Evolutionary conservation across 1,284 basidiomycete genomes (phyloP).

Genomic region (Ganoderma meredithae): DNA sequence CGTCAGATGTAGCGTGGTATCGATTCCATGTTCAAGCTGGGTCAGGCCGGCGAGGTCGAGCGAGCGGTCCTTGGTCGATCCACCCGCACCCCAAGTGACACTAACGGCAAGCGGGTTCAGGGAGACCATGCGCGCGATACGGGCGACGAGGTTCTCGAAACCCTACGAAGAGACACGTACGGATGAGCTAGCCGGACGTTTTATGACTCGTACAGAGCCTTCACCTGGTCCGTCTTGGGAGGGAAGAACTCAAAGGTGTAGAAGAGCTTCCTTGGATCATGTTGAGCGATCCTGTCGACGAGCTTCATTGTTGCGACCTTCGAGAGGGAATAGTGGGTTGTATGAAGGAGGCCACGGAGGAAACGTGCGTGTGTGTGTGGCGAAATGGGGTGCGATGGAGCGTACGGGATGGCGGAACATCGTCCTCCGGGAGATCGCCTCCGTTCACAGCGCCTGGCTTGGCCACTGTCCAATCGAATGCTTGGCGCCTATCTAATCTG

Average conservation of each 20-base stretch:
- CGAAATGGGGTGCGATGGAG: conserved; percentile 6
- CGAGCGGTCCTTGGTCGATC: conserved; percentile 88
- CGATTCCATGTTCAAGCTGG: conserved; percentile 74
- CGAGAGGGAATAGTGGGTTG: conserved; percentile 3
- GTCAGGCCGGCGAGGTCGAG: conserved; percentile 85
- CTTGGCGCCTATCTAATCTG: conserved; percentile 33
- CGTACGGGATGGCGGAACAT: conserved; percentile 11
- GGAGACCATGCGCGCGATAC: conserved; percentile 77
- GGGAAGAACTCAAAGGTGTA: conserved; percentile 97
- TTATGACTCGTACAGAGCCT: conserved; percentile 23
- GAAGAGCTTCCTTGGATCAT: conserved; percentile 62
- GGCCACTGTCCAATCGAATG: not conserved
- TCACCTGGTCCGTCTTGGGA: conserved; percentile 87
- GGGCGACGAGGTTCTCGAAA: conserved; percentile 84
- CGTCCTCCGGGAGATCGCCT: not conserved
- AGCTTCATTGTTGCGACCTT: conserved; percentile 63
- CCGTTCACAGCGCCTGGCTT: not conserved
- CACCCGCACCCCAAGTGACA: conserved; percentile 98
- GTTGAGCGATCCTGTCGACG: conserved; percentile 63
- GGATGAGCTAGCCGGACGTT: conserved; percentile 23
- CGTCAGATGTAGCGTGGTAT: conserved; percentile 94
- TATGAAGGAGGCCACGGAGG: conserved; percentile 13
- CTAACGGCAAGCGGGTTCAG: conserved; percentile 84
- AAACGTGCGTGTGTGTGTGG: not conserved
- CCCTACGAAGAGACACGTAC: conserved; percentile 57